Base-by-base conservation (phyloP, 371 early-diverging fungal genomes). In the Nosema granulosis region DNA sequence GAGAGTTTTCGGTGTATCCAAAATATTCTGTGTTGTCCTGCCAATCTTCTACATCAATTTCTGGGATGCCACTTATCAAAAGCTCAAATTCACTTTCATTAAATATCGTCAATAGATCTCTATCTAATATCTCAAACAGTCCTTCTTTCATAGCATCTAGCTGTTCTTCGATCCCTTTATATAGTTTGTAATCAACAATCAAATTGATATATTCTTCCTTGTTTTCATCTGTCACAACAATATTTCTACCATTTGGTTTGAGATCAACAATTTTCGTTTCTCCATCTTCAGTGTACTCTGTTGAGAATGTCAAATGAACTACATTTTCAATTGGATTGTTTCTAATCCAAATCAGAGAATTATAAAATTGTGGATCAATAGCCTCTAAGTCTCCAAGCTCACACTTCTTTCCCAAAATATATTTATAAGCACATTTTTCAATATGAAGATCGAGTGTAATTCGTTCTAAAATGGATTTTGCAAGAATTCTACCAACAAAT, bases 21-120 rank as follows among this genome's bases (percentile, higher is more conserved):
- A 68, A 87, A 83, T 96, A 97, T 77, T 90, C 92, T 0, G 96
- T 93, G 85, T 94, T 92, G 85, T 94, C 94, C 81, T 91, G 92
- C 97, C 97, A 97, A 83, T 97, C 97, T 77, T 97, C 96, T 62
- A 95, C 89, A 84, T 97, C 96, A 75, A 97, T 92, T 72, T 97
- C 96, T 0, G 94, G 93, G 81, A 95, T 85, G 54, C 97, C 97
- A 54, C 93, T 93, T 82, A 97, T 96, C 70, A 97, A 87, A 58
- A 97, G 87, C 84, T 97, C 96, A 51, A 97, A 87, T 81, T 97
- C 96, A 85, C 94, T 94, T 83, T 96, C 96, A 83, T 95, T 93
- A 82, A 96, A 95, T 56, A 96, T 94, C 77, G 89, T 89, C 71
- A 95, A 89, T 75, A 95, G 84, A 22, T 90, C 87, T 31, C 88